Evolutionary conservation across 106 monocot genomes (phyloP).

Genomic region (Vanilla planifolia): DNA sequence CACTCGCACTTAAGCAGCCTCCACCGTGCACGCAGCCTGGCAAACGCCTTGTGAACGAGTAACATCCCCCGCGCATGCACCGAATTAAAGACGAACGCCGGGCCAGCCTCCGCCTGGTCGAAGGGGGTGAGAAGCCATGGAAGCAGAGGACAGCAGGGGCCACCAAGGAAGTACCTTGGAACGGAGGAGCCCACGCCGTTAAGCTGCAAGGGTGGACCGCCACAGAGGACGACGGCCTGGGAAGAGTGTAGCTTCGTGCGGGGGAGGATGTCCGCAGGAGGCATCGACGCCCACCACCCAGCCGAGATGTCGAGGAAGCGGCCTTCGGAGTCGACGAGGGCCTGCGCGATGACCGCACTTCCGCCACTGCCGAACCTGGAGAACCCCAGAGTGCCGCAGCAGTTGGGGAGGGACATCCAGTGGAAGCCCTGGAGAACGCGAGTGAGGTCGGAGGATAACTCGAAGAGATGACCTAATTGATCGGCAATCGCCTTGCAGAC

Average conservation of each 20-base stretch:
- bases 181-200: conserved; percentile 10
- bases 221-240: conserved; percentile 8
- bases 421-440: conserved; percentile 42
- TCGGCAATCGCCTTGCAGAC: conserved; percentile 39
- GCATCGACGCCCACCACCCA: conserved; percentile 64
- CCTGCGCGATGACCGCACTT: conserved; percentile 40
- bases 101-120: not conserved
- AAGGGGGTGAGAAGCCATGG: conserved; percentile 84
- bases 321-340: conserved; percentile 69
- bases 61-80: conserved; percentile 60
- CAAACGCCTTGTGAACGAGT: conserved; percentile 37
- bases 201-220: conserved; percentile 10
- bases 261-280: conserved; percentile 37
- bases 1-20: conserved; percentile 43
- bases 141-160: conserved; percentile 64
- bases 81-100: conserved; percentile 35
- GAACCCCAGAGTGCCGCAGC: conserved; percentile 62
- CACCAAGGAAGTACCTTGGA: conserved; percentile 49
- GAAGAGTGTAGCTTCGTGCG: conserved; percentile 33
- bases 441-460: conserved; percentile 27
- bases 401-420: conserved; percentile 47
- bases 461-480: conserved; percentile 47
- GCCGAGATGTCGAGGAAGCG: conserved; percentile 74
- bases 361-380: conserved; percentile 27
- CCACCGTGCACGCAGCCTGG: conserved; percentile 47